Conservation (phyloP, 1,139 yeast species). For the Scheffersomyces illinoinensis region DNA sequence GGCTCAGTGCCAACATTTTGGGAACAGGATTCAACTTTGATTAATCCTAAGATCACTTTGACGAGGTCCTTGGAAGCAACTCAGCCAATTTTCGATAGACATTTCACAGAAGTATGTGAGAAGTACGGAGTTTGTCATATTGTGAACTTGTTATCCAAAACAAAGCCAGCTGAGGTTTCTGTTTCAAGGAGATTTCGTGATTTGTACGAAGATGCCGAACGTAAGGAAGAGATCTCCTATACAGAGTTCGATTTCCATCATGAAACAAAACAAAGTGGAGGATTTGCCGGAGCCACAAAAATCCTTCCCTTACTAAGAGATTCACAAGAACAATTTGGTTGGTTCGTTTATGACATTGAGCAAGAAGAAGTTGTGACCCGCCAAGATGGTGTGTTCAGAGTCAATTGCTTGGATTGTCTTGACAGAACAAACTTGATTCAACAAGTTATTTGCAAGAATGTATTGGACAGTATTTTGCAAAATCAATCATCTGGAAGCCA, state of each 20-base stretch:
- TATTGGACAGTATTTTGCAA: conserved; percentile 64
- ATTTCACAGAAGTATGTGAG: conserved; percentile 66
- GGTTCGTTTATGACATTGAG: conserved; percentile 59
- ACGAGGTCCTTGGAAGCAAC: conserved; percentile 91
- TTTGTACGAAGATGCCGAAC: conserved; percentile 47
- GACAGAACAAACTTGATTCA: conserved; percentile 94
- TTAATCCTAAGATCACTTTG: conserved; percentile 81
- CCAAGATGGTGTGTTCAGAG: conserved; percentile 87
- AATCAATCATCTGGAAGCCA: conserved; percentile 36
- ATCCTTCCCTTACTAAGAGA: conserved; percentile 64
- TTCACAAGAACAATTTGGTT: conserved; percentile 73
- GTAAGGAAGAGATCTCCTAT: conserved; percentile 51
- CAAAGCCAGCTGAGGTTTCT: conserved; percentile 75
- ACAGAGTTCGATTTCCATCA: conserved; percentile 94
- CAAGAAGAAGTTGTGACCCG: conserved; percentile 50
- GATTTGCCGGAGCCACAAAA: conserved; percentile 79
- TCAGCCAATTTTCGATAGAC: conserved; percentile 84
- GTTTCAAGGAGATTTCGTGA: conserved; percentile 67
- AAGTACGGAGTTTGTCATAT: conserved; percentile 87
- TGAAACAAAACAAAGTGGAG: conserved; percentile 79
- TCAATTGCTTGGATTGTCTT: conserved; percentile 91
- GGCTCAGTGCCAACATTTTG: conserved; percentile 97
- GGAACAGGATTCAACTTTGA: conserved; percentile 92
- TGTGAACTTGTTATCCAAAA: conserved; percentile 73
- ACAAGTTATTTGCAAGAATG: conserved; percentile 67